Conservation (phyloP, 805 yeast species). For the Ogataea pini region DNA sequence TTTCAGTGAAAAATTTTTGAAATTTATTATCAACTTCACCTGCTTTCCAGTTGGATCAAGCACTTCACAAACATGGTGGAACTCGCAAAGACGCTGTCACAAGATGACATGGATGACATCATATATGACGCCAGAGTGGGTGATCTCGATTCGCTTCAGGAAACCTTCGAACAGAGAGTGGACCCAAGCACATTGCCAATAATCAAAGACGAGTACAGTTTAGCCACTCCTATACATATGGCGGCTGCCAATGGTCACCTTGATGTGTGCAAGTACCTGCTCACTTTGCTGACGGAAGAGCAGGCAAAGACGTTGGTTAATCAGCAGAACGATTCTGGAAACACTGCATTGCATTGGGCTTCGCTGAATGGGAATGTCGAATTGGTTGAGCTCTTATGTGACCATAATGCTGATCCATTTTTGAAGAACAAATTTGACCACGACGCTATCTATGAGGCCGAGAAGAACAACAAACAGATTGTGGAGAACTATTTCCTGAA, state of each 20-base stretch:
- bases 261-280: conserved; percentile 61
- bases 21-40: not conserved
- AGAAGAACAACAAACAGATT: conserved; percentile 69
- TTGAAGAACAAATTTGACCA: conserved; percentile 72
- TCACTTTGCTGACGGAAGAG: conserved; percentile 47
- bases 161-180: conserved; percentile 58
- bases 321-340: conserved; percentile 74
- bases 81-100: conserved; percentile 39
- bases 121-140: conserved; percentile 86
- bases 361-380: conserved; percentile 81
- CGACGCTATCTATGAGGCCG: conserved; percentile 89
- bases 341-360: conserved; percentile 97
- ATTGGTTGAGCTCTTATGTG: conserved; percentile 69
- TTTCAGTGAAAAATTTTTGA: conserved; percentile 4
- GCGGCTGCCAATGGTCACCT: conserved; percentile 93
- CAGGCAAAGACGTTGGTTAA: conserved; percentile 51
- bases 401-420: conserved; percentile 80
- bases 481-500: conserved; percentile 77
- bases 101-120: conserved; percentile 82
- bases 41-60: not conserved
- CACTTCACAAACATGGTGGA: conserved; percentile 23
- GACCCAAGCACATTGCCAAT: conserved; percentile 43
- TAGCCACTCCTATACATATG: conserved; percentile 85
- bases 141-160: conserved; percentile 73
- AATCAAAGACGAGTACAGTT: conserved; percentile 63